A percentile compares a stretch with the other conserved stretches of the same genome.
Conservation (phyloP, 192 early-diverging fungal species). For the Helicostylum pulchrum region DNA sequence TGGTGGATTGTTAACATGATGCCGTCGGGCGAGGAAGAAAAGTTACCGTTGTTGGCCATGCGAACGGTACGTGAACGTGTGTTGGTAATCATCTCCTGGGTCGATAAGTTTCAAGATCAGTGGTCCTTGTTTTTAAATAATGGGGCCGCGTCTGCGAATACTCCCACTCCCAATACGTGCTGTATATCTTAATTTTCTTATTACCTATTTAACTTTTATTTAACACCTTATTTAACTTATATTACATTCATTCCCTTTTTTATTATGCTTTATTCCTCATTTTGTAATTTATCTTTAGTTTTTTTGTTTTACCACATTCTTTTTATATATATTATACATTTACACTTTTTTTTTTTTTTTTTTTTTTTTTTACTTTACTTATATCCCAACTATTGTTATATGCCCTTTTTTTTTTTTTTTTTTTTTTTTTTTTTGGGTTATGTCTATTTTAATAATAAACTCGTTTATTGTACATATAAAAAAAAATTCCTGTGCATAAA, state of each 20-base stretch:
- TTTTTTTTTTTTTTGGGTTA: too few relatives aligned
- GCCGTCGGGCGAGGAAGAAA: slow-evolving; percentile 44
- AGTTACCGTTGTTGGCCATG: slow-evolving; percentile 39
- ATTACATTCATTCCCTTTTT: background rate
- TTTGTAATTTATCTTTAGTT: too few relatives aligned
- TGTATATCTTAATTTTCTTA: slow-evolving; percentile 17
- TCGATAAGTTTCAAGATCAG: slow-evolving; percentile 36
- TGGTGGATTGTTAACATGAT: slow-evolving; percentile 54
- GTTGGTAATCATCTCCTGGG: slow-evolving; percentile 43
- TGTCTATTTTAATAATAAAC: background rate
- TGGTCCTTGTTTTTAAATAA: slow-evolving; percentile 21
- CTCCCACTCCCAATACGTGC: background rate
- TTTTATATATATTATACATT: too few relatives aligned
- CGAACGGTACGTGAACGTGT: slow-evolving; percentile 46
- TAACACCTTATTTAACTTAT: background rate
- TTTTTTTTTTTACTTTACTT: too few relatives aligned
- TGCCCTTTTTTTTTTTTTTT: too few relatives aligned
- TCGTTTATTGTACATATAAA: background rate
- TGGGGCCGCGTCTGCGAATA: background rate
- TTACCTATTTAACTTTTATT: background rate
- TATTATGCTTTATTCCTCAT: too few relatives aligned
- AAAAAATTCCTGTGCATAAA: too few relatives aligned
- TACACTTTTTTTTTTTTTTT: too few relatives aligned
- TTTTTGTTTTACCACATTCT: too few relatives aligned
- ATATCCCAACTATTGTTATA: too few relatives aligned